Evolutionary conservation across 108 stramenopile genomes (phyloP), one percentile per base, ranked within the genome.

Genomic region (Fistulifera solaris): DNA sequence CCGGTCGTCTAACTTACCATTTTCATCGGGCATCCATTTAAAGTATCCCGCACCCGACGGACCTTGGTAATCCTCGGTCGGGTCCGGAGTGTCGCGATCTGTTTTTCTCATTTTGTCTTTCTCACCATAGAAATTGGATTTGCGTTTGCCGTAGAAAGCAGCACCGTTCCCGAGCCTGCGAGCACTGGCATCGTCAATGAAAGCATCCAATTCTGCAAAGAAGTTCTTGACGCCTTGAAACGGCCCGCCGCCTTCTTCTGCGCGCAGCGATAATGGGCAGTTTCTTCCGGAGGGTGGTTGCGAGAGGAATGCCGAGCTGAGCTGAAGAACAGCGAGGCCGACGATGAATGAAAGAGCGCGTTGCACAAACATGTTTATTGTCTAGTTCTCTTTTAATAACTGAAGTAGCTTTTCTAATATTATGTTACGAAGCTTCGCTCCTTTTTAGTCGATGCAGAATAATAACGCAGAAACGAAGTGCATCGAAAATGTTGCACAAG

Each of bases 151-250:
- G 56, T 89, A 88, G 52, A 84, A 93, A 28, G 72, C 65, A 39
- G 83, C 78, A 14, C 91, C 91, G 54, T 70, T 71, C 35, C 87
- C 91, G 0, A 88, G 58, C 31, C 86, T 61, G 40, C 91, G 71
- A 19, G 73, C 75, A 10, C 83, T 88, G 0, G 90, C 90, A 75
- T 92, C 90, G 52, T 92, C 90, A 1, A 93, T 77, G 64, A 93
- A 93, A 26, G 83, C 82, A 70, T 93, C 91, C 22, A 93, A 58
- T 51, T 88, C 87, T 45, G 75, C 68, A 48, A 87, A 88, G 44
- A 93, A 89, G 31, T 83, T 74, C 4, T 54, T 65, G 52, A 85
- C 40, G 11, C 27, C 53, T 22, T 57, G 45, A 58, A 70, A 70
- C n/a, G 63, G 24, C 35, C 59, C 66, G 12, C 58, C 58, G 27